A percentile compares a stretch with the other conserved stretches of the same genome.
Conservation (phyloP, 345 rosid genomes). For the Salix caprea region DNA sequence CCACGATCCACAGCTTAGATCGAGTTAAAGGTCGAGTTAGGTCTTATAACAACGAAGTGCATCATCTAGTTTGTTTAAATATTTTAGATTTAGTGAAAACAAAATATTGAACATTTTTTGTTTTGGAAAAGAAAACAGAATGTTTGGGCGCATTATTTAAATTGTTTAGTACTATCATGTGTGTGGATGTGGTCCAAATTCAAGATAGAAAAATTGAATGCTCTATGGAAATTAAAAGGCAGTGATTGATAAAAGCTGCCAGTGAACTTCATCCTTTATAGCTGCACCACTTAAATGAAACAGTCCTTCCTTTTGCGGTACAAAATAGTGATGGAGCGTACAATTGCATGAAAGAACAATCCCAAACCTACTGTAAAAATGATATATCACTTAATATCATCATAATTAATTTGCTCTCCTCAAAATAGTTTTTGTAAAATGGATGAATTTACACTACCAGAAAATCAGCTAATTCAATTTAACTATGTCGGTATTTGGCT, state of each 20-base stretch:
- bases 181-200: neutral
- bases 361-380: neutral
- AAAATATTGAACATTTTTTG: neutral
- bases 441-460: too few relatives aligned
- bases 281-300: neutral
- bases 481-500: too few relatives aligned
- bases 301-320: neutral
- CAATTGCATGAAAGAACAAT: neutral
- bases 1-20: too few relatives aligned
- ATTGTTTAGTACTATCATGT: neutral
- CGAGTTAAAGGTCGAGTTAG: too few relatives aligned
- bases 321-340: neutral
- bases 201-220: neutral
- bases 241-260: neutral
- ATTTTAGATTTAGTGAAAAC: too few relatives aligned
- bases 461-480: too few relatives aligned
- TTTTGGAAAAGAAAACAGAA: too few relatives aligned
- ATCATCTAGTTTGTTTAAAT: too few relatives aligned
- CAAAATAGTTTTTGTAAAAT: too few relatives aligned
- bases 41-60: too few relatives aligned
- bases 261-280: neutral
- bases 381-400: too few relatives aligned
- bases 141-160: neutral
- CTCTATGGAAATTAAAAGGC: neutral
- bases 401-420: neutral